These are phyloP conservation scores for Monosporascus ibericus DNA, from an alignment of 2,329 filamentous ascomycete species.

Conservation along the genomic window DNA sequence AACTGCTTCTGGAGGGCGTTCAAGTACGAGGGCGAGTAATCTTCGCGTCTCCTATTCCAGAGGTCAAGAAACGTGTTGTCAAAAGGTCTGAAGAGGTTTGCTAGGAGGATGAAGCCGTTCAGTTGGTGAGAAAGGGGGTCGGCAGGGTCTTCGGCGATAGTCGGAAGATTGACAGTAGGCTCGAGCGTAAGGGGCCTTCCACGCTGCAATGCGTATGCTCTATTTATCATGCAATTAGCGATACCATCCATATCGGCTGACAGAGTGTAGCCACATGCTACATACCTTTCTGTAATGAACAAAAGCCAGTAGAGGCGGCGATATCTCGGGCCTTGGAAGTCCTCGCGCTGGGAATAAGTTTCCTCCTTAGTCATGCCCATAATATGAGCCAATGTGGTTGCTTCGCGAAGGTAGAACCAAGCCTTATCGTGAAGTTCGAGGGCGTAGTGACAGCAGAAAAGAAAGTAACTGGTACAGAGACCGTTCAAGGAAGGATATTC, in stretches of 20 bases:
- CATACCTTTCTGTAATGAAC: conserved; percentile 63
- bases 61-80: conserved; percentile 57
- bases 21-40: conserved; percentile 53
- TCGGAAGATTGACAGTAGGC: conserved; percentile 61
- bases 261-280: not conserved
- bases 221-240: conserved; percentile 17
- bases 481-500: conserved; percentile 50
- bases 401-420: conserved; percentile 75
- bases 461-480: conserved; percentile 70
- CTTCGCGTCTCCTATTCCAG: conserved; percentile 60
- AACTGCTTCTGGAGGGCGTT: conserved; percentile 57
- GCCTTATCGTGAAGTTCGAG: conserved; percentile 69
- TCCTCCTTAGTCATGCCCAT: conserved; percentile 57
- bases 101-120: conserved; percentile 52
- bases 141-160: conserved; percentile 52
- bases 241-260: not conserved
- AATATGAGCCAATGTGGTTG: conserved; percentile 62
- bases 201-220: conserved; percentile 66
- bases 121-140: conserved; percentile 49
- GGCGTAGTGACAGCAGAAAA: conserved; percentile 67
- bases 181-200: conserved; percentile 65
- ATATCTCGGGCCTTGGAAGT: conserved; percentile 54
- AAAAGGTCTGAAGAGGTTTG: conserved; percentile 59
- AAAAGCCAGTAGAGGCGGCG: conserved; percentile 69
- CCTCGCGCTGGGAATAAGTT: conserved; percentile 53